Evolutionary conservation across 83 land plant species (phyloP).

Genomic region (Diphasiastrum complanatum): DNA sequence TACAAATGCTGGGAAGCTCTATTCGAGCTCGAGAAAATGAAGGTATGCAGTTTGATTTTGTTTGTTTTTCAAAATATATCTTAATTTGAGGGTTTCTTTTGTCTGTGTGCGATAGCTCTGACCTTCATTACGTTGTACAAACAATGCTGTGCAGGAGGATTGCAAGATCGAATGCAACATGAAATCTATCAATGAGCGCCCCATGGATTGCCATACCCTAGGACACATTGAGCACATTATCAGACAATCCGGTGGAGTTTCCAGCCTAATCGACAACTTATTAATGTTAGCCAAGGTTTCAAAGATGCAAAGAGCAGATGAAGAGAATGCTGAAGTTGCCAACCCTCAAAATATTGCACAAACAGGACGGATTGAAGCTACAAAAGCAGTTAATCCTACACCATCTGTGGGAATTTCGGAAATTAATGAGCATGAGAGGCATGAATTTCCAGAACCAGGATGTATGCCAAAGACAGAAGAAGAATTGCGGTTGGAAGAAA

Average conservation of each 20-base stretch:
- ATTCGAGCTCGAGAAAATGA: slow-evolving; percentile 38
- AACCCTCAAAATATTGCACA: no score
- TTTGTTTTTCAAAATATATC: neutral
- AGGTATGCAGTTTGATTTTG: slow-evolving; percentile 20
- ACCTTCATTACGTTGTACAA: neutral
- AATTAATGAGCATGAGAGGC: neutral
- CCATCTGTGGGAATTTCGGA: neutral
- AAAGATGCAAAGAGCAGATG: neutral
- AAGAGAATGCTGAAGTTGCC: neutral
- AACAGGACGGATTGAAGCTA: neutral
- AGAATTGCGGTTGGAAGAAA: slow-evolving; percentile 23
- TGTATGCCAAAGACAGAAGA: slow-evolving; percentile 19
- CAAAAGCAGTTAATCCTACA: neutral
- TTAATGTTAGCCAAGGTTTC: slow-evolving; percentile 19
- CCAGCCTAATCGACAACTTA: slow-evolving; percentile 26
- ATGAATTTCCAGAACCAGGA: slow-evolving; percentile 28
- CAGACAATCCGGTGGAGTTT: slow-evolving; percentile 35
- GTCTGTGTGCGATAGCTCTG: neutral
- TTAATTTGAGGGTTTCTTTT: neutral
- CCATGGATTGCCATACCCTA: slow-evolving; percentile 24
- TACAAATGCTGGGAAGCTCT: slow-evolving; percentile 42
- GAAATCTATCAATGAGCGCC: slow-evolving; percentile 12
- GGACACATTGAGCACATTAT: slow-evolving; percentile 35
- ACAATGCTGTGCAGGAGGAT: slow-evolving; percentile 17
- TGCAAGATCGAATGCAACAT: slow-evolving; percentile 21